A percentile compares a stretch with the other conserved stretches of the same genome.
Evolutionary conservation across 352 stramenopile species (phyloP).

Genomic region (Pythium plurisporium): DNA sequence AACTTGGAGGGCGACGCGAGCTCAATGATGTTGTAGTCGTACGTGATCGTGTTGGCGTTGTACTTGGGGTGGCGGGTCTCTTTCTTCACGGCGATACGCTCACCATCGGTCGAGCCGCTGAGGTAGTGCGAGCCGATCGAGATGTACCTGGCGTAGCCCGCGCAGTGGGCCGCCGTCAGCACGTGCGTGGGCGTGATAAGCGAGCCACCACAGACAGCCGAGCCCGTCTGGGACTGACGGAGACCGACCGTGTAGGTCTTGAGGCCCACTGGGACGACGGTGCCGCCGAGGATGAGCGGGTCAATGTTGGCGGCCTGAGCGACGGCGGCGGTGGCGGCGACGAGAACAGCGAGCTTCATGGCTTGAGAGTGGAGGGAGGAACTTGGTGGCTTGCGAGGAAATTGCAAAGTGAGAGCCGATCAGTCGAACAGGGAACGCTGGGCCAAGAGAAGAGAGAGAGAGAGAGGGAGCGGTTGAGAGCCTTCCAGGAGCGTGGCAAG

Average conservation of each 20-base stretch:
- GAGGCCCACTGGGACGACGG: conserved; percentile 26
- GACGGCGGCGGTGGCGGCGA: neutral
- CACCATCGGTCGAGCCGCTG: conserved; percentile 31
- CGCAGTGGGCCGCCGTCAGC: conserved; percentile 43
- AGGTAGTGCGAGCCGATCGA: no score
- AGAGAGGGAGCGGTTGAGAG: no score
- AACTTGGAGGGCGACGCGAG: neutral
- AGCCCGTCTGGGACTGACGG: conserved; percentile 1
- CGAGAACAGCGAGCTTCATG: neutral
- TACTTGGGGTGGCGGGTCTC: neutral
- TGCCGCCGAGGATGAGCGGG: conserved; percentile 42
- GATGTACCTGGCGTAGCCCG: no score
- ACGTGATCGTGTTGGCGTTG: neutral
- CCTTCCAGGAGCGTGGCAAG: no score
- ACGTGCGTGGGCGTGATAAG: conserved; percentile 45
- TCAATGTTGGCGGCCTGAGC: conserved; percentile 13
- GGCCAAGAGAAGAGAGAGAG: no score
- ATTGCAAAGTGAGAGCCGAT: neutral
- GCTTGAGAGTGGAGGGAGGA: neutral
- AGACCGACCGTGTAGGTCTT: no score
- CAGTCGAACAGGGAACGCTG: no score
- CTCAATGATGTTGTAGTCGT: neutral
- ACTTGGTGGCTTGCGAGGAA: neutral
- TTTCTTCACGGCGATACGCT: conserved; percentile 20
- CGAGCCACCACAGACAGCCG: conserved; percentile 20